These are phyloP conservation scores for Phytophthora megakarya DNA, from an alignment of 352 stramenopile species.

Conservation along the genomic window DNA sequence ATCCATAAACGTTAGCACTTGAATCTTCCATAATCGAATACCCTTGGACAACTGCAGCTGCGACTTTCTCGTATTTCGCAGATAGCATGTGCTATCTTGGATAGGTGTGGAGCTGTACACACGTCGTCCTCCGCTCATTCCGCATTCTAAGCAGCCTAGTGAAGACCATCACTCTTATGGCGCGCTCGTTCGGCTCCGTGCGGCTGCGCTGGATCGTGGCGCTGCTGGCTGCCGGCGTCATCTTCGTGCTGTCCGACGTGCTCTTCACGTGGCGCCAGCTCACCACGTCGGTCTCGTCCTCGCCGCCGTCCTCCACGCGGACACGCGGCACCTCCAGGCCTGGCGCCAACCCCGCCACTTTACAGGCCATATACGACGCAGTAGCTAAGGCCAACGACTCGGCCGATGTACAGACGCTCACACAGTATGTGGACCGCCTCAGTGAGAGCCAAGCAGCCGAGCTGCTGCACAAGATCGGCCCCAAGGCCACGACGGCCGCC, in stretches of 20 bases:
- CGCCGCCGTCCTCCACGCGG: neutral
- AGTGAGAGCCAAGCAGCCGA: constrained; percentile 31
- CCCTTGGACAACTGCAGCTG: neutral
- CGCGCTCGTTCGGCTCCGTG: constrained; percentile 13
- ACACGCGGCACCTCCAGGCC: neutral
- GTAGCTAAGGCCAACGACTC: constrained; percentile 29
- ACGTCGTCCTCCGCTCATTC: constrained; percentile 9
- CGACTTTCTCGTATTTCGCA: neutral
- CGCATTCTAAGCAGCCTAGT: constrained; percentile 4
- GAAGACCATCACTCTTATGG: constrained; percentile 33
- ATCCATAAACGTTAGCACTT: neutral
- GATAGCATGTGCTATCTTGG: neutral
- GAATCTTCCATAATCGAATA: neutral
- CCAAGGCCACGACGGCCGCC: neutral
- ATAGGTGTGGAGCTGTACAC: constrained; percentile 1
- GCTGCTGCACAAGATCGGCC: constrained; percentile 24
- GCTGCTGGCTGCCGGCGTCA: constrained; percentile 30
- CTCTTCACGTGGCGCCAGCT: constrained; percentile 42
- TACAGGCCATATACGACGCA: constrained; percentile 30
- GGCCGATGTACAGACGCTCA: constrained; percentile 22
- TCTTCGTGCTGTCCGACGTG: constrained; percentile 41
- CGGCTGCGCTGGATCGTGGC: constrained; percentile 38
- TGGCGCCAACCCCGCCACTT: constrained; percentile 16
- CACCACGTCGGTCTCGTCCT: constrained; percentile 8
- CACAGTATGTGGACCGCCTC: constrained; percentile 32